Conservation (phyloP, 1,284 basidiomycete species). For the Tausonia pullulans region DNA sequence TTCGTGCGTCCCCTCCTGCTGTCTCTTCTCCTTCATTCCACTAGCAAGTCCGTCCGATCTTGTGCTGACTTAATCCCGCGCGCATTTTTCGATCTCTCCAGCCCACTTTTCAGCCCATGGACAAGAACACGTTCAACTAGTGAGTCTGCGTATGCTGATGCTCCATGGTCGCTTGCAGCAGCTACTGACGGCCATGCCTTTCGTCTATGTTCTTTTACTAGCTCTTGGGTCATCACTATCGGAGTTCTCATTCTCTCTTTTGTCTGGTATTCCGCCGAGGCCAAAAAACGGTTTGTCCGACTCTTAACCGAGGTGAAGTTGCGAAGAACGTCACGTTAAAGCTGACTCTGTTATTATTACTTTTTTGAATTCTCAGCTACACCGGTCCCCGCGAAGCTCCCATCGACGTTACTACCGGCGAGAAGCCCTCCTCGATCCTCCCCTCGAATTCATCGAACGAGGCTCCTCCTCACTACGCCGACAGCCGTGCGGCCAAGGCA, state of each 20-base stretch:
- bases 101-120: slow-evolving; percentile 20
- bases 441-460: no score
- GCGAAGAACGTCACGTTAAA: no score
- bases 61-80: not conserved
- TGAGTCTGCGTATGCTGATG: not conserved
- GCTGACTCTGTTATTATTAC: no score
- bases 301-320: slow-evolving; percentile 20
- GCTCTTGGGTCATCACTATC: slow-evolving; percentile 29
- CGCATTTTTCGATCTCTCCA: not conserved
- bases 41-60: not conserved
- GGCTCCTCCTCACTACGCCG: no score
- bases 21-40: not conserved
- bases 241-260: slow-evolving; percentile 35
- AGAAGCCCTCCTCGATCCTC: no score
- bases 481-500: no score
- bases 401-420: no score
- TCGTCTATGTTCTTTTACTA: slow-evolving; percentile 2
- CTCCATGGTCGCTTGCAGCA: no score
- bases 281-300: slow-evolving; percentile 37
- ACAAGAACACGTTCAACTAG: slow-evolving; percentile 15
- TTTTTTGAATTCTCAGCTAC: no score
- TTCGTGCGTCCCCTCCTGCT: slow-evolving; percentile 14
- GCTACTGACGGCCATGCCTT: not conserved
- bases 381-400: no score
- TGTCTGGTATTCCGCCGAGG: slow-evolving; percentile 36